Percentiles rank a stretch among this genome's conserved stretches.
phyloP scores from a whole-genome alignment of 1,284 basidiomycete species.

The Somion occarium region DNA sequence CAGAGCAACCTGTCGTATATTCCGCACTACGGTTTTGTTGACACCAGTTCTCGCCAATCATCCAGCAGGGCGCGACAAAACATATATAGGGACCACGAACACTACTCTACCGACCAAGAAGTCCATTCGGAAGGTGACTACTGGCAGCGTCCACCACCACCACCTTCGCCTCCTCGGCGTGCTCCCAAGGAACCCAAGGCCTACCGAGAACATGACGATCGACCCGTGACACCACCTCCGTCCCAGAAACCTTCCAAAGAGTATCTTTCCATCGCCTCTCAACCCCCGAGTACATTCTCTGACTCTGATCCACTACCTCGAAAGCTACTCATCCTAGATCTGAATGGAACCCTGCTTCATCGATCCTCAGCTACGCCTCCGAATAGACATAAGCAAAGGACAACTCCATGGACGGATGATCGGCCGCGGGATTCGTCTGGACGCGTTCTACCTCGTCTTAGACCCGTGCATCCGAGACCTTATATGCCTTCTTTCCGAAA shows the following conservation, averaged over 20 bases:
- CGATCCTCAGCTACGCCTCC: constrained; percentile 40
- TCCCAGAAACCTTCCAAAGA: constrained; percentile 22
- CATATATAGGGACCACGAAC: background rate
- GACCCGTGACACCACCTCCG: constrained; percentile 21
- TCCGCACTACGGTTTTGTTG: background rate
- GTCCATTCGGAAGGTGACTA: no score
- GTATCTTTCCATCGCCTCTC: constrained; percentile 24
- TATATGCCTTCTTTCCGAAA: constrained; percentile 62
- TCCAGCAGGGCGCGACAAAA: background rate
- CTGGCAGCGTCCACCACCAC: no score
- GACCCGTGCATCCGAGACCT: constrained; percentile 55
- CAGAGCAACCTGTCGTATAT: background rate
- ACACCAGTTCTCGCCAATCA: background rate
- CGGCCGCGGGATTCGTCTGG: constrained; percentile 11
- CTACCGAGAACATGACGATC: constrained; percentile 6
- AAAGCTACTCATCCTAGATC: constrained; percentile 76
- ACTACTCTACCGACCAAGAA: no score
- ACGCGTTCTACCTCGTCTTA: constrained; percentile 26
- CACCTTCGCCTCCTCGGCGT: background rate
- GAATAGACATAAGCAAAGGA: background rate
- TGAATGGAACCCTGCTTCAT: constrained; percentile 80
- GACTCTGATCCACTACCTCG: constrained; percentile 33
- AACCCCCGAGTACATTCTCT: constrained; percentile 22
- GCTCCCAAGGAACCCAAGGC: background rate
- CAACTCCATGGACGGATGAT: background rate